Base-by-base conservation (phyloP, 176 grass and related monocot genomes). In the Triticum monococcum region DNA sequence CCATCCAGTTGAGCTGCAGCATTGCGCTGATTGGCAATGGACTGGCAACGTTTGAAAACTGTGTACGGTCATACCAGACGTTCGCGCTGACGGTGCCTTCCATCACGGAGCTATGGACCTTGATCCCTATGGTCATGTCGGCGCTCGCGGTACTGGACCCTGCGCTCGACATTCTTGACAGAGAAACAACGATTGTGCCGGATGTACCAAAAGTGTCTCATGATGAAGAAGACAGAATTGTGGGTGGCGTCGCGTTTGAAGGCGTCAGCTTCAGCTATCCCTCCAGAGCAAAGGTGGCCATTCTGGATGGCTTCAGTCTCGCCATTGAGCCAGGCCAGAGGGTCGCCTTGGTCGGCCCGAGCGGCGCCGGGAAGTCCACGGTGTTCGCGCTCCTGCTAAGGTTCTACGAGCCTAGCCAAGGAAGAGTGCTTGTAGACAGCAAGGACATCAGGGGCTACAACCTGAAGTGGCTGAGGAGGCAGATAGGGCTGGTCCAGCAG, bases 71-170 rank as follows among this genome's bases (percentile, higher is more conserved):
- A 18, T 92, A 95, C 61, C 87, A 92, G 63, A 74, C 84, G 62
- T 92, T 92, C 48, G 86, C 92, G 2, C 70, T 95, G 74, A 90
- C 88, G 13, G 80, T 92, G 35, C 80, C 90, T 73, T 91, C 93
- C 36, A 90, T 95, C 79, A 92, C 88, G 3, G 93, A 95, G 82
- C 46, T 90, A 77, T 92, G 90, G 93, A 72, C 90, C 25, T 71
- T 92, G 79, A 80, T 95, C 64, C 93, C 90, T 13, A 86, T 89
- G 77, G 87, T 88, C 62, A 11, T 95, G 52, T 90, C 87, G 12
- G 90, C 87, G 12, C 77, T 91, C 13, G 13, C 81, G 25, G 67
- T 89, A 25, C 60, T 95, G 14, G 79, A 72, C 60, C 90, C 90
- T 16, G 87, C 75, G 16, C 87, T 95, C 9, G 48, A 92, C 41